Percentiles rank a stretch among this genome's conserved stretches.
Conservation (phyloP, 2,329 filamentous ascomycete species). For the Sclerotinia minor region DNA sequence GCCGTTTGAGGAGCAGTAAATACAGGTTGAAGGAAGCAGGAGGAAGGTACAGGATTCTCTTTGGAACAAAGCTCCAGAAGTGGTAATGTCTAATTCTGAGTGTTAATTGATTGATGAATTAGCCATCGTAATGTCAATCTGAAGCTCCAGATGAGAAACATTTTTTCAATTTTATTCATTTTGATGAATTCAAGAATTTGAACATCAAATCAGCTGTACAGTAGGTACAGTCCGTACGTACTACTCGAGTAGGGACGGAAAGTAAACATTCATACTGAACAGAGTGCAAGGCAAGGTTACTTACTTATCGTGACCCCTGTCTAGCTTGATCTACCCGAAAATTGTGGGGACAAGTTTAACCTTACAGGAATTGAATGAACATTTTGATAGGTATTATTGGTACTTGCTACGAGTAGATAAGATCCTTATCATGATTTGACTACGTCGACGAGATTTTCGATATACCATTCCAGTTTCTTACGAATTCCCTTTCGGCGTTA, state of each 20-base stretch:
- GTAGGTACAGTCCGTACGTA: no score
- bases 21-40: neutral
- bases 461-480: neutral
- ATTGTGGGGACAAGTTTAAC: constrained; percentile 21
- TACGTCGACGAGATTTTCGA: neutral
- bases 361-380: constrained; percentile 3
- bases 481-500: neutral
- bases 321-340: constrained; percentile 8
- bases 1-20: no score
- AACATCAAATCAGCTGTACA: no score
- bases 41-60: neutral
- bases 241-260: no score
- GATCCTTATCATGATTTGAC: neutral
- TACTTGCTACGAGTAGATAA: neutral
- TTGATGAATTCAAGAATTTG: no score
- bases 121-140: neutral
- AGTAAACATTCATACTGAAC: neutral
- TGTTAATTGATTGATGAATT: no score
- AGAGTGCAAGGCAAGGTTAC: no score
- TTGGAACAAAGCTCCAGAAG: neutral
- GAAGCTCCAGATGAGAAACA: no score
- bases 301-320: constrained; percentile 12
- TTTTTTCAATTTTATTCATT: neutral
- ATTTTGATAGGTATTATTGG: constrained; percentile 10
- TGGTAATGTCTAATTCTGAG: neutral